phyloP scores from a whole-genome alignment of 2,329 filamentous ascomycete genomes.

The Lecanoromycetidae sp. region DNA sequence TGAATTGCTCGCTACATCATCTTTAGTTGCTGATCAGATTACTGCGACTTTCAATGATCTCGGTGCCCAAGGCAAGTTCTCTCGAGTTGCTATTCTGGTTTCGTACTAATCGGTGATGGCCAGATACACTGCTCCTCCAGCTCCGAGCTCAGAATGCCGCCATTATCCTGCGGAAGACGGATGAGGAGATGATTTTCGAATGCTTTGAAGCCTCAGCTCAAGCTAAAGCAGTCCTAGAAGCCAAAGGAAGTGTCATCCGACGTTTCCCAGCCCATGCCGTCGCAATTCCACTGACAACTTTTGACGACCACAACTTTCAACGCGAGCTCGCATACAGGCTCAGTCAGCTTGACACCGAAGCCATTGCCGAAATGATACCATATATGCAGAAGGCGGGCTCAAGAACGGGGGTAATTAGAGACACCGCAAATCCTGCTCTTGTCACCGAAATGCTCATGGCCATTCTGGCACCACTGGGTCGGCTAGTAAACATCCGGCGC shows the following conservation, averaged over 20 bases:
- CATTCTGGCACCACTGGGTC: constrained; percentile 32
- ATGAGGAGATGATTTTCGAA: constrained; percentile 26
- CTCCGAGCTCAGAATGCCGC: constrained; percentile 34
- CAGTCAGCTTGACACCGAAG: constrained; percentile 28
- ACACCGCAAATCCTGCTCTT: constrained; percentile 39
- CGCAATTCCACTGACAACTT: constrained; percentile 20
- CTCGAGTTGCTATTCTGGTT: too few relatives aligned
- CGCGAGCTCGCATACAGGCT: constrained; percentile 25
- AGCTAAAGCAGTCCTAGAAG: constrained; percentile 28
- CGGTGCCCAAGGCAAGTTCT: too few relatives aligned
- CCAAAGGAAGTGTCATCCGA: constrained; percentile 31
- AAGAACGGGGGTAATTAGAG: constrained; percentile 32
- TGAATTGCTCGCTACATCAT: too few relatives aligned
- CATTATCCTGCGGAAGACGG: constrained; percentile 28
- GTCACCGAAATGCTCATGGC: constrained; percentile 41
- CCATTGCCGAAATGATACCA: constrained; percentile 26
- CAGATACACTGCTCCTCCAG: neutral
- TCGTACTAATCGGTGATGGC: too few relatives aligned
- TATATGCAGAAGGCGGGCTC: constrained; percentile 30
- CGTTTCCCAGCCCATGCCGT: constrained; percentile 35
- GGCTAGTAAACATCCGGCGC: constrained; percentile 16
- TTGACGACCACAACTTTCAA: constrained; percentile 21
- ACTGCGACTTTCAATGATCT: too few relatives aligned
- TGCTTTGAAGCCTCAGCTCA: constrained; percentile 37
- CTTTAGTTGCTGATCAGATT: too few relatives aligned